phyloP scores from a whole-genome alignment of 2,329 filamentous ascomycete genomes.

The Dryadomyces quercivorus region DNA sequence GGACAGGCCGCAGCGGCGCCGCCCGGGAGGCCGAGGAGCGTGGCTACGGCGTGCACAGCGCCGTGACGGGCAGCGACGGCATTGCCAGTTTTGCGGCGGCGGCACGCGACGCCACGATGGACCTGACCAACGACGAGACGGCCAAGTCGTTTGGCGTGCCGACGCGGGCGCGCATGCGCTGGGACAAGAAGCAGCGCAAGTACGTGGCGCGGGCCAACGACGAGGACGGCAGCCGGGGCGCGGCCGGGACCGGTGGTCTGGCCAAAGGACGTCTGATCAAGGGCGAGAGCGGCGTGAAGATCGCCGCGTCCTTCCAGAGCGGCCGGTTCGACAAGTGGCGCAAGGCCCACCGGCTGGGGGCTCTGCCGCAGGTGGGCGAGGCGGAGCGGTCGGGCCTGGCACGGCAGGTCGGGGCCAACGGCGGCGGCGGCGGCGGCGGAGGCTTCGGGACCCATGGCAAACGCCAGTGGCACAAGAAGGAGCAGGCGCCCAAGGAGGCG shows the following conservation, averaged over 20 bases:
- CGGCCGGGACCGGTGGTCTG: constrained; percentile 22
- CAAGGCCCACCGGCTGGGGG: constrained; percentile 68
- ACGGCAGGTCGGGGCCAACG: constrained; percentile 14
- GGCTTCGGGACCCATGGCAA: constrained; percentile 24
- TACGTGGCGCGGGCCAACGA: constrained; percentile 89
- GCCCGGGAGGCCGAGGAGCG: constrained; percentile 62
- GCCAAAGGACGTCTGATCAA: constrained; percentile 49
- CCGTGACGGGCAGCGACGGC: constrained; percentile 40
- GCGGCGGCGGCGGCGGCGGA: constrained; percentile 12
- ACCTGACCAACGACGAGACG: constrained; percentile 79
- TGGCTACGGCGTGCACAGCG: constrained; percentile 85
- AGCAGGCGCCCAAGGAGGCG: constrained; percentile 82
- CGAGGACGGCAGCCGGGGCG: constrained; percentile 66
- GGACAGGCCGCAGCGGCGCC: constrained; percentile 45
- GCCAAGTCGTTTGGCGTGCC: constrained; percentile 69
- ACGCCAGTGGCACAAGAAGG: constrained; percentile 74
- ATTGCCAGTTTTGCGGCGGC: constrained; percentile 69
- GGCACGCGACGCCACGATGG: constrained; percentile 82
- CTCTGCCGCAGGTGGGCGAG: constrained; percentile 74
- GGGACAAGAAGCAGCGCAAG: constrained; percentile 95
- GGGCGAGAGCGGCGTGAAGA: constrained; percentile 90
- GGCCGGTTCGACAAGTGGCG: constrained; percentile 92
- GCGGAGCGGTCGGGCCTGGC: constrained; percentile 42
- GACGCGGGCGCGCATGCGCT: constrained; percentile 66
- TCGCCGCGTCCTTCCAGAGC: constrained; percentile 84